phyloP scores from a whole-genome alignment of 1,284 basidiomycete genomes.

The Trichosporon ovoides region DNA sequence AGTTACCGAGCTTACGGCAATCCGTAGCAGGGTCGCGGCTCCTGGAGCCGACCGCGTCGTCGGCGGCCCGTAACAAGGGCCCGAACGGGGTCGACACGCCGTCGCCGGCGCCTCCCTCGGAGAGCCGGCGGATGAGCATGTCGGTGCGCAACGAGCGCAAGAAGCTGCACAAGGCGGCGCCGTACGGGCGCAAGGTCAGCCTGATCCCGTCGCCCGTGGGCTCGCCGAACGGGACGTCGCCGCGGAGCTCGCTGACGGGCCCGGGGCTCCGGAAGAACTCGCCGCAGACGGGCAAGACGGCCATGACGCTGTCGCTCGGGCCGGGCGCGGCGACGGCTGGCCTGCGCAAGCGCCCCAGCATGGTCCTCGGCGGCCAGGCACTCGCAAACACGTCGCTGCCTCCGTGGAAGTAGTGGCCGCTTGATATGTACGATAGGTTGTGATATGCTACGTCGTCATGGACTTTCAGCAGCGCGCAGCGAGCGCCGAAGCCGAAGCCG shows the following conservation, averaged over 20 bases:
- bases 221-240: conserved; percentile 12
- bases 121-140: conserved; percentile 8
- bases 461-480: not conserved
- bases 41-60: conserved; percentile 18
- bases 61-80: conserved; percentile 11
- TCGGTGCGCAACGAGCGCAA: conserved; percentile 12
- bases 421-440: not conserved
- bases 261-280: not conserved
- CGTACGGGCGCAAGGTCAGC: conserved; percentile 13
- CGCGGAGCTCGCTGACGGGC: conserved; percentile 1
- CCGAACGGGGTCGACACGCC: not conserved
- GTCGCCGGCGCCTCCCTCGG: conserved; percentile 1
- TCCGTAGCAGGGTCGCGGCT: conserved; percentile 10
- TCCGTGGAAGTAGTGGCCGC: not conserved
- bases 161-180: conserved; percentile 15
- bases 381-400: not conserved
- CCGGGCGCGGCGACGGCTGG: conserved; percentile 1
- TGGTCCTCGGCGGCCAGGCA: not conserved
- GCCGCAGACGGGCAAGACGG: not conserved
- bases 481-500: no score
- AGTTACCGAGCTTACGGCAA: conserved; percentile 10
- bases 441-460: conserved; percentile 1
- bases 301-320: not conserved
- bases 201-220: conserved; percentile 12
- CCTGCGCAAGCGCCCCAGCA: conserved; percentile 4